Conservation (phyloP, 306 rosid genomes). For the Aeschynomene evenia region DNA sequence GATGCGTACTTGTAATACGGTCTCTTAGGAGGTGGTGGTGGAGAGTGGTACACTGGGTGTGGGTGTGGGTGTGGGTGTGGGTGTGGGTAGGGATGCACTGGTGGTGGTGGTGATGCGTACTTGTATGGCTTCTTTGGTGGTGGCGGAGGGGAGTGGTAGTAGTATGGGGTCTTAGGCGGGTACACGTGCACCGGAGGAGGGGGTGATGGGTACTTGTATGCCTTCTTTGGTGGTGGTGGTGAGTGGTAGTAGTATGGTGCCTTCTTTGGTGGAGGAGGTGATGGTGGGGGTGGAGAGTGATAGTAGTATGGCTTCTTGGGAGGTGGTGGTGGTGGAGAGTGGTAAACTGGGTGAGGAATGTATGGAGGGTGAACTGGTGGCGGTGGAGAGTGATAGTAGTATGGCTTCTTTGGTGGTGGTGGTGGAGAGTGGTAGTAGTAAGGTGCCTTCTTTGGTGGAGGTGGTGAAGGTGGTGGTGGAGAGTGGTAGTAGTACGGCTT, state of each 20-base stretch:
- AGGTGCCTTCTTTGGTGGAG: constrained; percentile 7
- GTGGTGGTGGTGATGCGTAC: constrained; percentile 34
- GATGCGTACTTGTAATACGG: background rate
- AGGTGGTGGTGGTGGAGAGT: constrained; percentile 18
- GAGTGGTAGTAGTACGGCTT: constrained; percentile 3
- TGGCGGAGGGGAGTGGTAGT: constrained; percentile 10
- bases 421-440: constrained; percentile 35
- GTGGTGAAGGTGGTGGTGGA: constrained; percentile 30
- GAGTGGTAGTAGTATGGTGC: background rate
- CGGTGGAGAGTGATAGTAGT: background rate
- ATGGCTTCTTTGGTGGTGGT: constrained; percentile 16
- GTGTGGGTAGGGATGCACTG: constrained; percentile 1
- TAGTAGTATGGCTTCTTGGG: background rate
- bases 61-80: constrained; percentile 4
- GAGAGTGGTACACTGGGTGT: background rate
- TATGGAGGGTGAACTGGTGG: constrained; percentile 26
- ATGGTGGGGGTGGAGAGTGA: background rate
- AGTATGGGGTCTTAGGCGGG: too few relatives aligned
- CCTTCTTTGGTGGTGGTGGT: background rate
- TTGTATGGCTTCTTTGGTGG: constrained; percentile 17
- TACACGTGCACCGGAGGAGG: background rate
- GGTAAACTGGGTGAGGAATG: background rate
- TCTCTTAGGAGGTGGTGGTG: background rate
- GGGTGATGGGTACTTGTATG: background rate
- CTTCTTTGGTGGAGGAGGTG: constrained; percentile 7